Evolutionary conservation across 2,329 filamentous ascomycete genomes (phyloP), one percentile per base, ranked within the genome.

Genomic region (Cladosporium sp.): DNA sequence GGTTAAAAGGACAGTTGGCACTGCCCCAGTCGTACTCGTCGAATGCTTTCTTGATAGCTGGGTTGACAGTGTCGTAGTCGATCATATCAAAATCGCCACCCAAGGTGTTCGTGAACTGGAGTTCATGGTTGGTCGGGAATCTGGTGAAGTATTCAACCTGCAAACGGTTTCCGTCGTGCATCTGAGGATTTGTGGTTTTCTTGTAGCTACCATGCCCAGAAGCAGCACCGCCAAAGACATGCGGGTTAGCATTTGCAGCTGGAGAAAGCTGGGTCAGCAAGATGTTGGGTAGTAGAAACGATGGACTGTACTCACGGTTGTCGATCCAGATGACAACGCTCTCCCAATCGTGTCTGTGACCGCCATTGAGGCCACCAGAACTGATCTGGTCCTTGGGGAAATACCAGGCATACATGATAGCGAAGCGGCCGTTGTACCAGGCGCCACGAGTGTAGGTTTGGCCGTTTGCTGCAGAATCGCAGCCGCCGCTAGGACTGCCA

Each of bases 371-470:
- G 10, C 56, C 34, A 28, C 56, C 56, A 2, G 34, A 11, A 58
- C 6, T 4, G 23, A 26, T 58, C 56, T 58, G 56, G 34, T 58
- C 56, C 26, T 58, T 58, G 14, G 56, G 34, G 18, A 58, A 58
- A 13, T 58, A 58, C 56, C 56, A 58, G 23, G 56, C 34, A n/a
- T 58, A 58, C 56, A 58, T 58, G 56, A 58, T 46, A 34, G 56
- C 56, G 11, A 21, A 46, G 21, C 56, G 56, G 0, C 56, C 56
- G 25, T 21, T n/a, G 14, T 58, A 34, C 30, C 30, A 58, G 14
- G 23, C 34, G 4, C 23, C 56, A 11, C 56, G 56, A 18, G 23
- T n/a, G 14, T 58, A 46, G 23, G 56, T 58, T 34, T 58, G 56
- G 16, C 56, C 56, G n/a, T 58, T 58, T 23, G 21, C 21, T 39